These are phyloP conservation scores for Coniella lustricola DNA, from an alignment of 2,329 filamentous ascomycete genomes.

Conservation along the genomic window DNA sequence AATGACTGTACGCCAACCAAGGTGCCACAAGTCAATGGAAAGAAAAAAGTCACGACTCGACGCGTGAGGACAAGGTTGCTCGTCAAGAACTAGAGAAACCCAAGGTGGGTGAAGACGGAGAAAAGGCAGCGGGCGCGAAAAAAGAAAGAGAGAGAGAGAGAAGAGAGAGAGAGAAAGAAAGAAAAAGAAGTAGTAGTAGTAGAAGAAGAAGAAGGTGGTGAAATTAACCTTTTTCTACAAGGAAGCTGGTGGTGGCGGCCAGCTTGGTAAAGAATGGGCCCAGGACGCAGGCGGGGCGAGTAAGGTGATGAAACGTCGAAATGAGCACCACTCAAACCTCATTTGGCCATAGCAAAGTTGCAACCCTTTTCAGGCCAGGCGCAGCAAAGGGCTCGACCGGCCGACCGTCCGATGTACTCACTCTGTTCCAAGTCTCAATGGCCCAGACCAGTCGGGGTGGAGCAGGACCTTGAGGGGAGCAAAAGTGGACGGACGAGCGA, in stretches of 20 bases:
- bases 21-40: neutral
- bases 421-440: slow-evolving; percentile 7
- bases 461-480: slow-evolving; percentile 5
- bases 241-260: slow-evolving; percentile 41
- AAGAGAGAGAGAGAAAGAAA: slow-evolving; percentile 3
- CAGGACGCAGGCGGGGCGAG: slow-evolving; percentile 34
- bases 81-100: slow-evolving; percentile 10
- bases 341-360: slow-evolving; percentile 37
- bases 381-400: slow-evolving; percentile 22
- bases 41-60: slow-evolving; percentile 2
- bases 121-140: too few species aligned
- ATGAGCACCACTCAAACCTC: slow-evolving; percentile 35
- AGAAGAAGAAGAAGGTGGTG: slow-evolving; percentile 21
- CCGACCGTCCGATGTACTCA: slow-evolving; percentile 13
- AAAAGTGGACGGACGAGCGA: neutral
- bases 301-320: slow-evolving; percentile 33
- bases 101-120: slow-evolving; percentile 4
- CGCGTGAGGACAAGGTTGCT: slow-evolving; percentile 6
- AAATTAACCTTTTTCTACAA: slow-evolving; percentile 31
- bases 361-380: slow-evolving; percentile 14
- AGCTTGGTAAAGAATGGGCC: slow-evolving; percentile 33
- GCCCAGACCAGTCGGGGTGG: slow-evolving; percentile 16
- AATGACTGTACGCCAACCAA: too few species aligned
- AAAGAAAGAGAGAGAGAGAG: neutral
- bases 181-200: slow-evolving; percentile 7